Conservation (phyloP, 2,329 filamentous ascomycete genomes). For the Calonectria fujianensis region DNA sequence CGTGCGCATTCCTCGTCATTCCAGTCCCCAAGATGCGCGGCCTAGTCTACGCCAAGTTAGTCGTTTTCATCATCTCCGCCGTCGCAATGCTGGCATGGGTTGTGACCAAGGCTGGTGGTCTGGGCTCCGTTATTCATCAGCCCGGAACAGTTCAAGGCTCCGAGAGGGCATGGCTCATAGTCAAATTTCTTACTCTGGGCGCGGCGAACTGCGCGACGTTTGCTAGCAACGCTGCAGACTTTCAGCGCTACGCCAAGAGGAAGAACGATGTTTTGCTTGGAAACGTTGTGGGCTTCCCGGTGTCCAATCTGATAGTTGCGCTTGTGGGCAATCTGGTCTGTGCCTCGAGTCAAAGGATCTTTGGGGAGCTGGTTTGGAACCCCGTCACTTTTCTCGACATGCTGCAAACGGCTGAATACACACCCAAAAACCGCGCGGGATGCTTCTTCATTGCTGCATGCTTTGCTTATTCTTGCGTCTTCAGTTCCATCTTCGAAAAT, state of each 20-base stretch:
- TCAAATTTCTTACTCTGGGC: slow-evolving; percentile 16
- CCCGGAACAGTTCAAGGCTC: slow-evolving; percentile 23
- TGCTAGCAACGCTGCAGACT: slow-evolving; percentile 32
- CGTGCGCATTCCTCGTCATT: slow-evolving; percentile 62
- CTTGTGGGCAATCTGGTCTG: slow-evolving; percentile 31
- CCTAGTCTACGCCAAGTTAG: slow-evolving; percentile 53
- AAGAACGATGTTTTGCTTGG: slow-evolving; percentile 31
- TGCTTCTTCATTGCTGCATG: slow-evolving; percentile 37
- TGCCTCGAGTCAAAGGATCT: slow-evolving; percentile 28
- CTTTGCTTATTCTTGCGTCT: slow-evolving; percentile 34
- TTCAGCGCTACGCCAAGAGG: slow-evolving; percentile 31
- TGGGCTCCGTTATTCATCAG: slow-evolving; percentile 12
- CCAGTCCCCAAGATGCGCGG: slow-evolving; percentile 52
- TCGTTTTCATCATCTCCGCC: slow-evolving; percentile 61
- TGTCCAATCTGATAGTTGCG: slow-evolving; percentile 27
- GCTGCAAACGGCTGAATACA: slow-evolving; percentile 19
- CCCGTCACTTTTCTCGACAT: slow-evolving; percentile 27
- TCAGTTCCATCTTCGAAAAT: slow-evolving; percentile 35
- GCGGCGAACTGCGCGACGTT: slow-evolving; percentile 32
- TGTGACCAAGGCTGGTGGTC: slow-evolving; percentile 36
- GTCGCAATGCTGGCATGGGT: slow-evolving; percentile 62
- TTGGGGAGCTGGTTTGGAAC: slow-evolving; percentile 33
- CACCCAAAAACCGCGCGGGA: slow-evolving; percentile 21
- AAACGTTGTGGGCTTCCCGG: slow-evolving; percentile 23
- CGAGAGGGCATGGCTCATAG: slow-evolving; percentile 25